These are phyloP conservation scores for Coccomyxa sp. DNA, from an alignment of 139 green algal species.

Conservation along the genomic window DNA sequence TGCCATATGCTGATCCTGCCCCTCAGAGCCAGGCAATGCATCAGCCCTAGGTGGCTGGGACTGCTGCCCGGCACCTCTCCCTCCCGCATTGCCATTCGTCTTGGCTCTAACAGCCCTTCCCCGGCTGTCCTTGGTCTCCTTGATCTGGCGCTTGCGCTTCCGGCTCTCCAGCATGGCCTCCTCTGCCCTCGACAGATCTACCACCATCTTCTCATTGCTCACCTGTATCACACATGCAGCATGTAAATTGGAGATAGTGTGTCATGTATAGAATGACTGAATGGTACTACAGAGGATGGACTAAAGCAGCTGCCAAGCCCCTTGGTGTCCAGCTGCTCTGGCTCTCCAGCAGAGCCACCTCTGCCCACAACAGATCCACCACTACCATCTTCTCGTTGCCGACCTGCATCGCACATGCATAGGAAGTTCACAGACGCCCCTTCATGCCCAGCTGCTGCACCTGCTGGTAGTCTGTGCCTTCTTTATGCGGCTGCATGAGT, in stretches of 20 bases:
- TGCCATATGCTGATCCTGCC: background rate
- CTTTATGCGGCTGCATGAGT: too few species aligned
- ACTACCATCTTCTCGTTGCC: too few species aligned
- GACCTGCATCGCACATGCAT: too few species aligned
- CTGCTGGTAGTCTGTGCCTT: too few species aligned
- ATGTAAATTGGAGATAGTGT: background rate
- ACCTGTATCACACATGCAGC: background rate
- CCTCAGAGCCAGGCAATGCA: background rate
- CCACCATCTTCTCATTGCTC: background rate
- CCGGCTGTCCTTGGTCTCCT: background rate
- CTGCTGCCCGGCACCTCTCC: too few species aligned
- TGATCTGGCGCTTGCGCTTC: conserved; percentile 12
- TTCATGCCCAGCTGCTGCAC: too few species aligned
- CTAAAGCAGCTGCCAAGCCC: too few species aligned
- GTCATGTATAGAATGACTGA: background rate
- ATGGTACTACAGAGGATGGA: background rate
- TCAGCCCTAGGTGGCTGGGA: background rate
- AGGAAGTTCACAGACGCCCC: too few species aligned
- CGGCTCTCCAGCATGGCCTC: background rate
- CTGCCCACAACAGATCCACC: too few species aligned
- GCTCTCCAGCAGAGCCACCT: too few species aligned
- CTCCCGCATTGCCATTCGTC: background rate
- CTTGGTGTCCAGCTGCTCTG: too few species aligned
- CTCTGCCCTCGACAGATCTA: background rate
- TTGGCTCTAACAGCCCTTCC: background rate